Evolutionary conservation across 345 rosid species (phyloP).

Genomic region (Mallotus nudiflorus): DNA sequence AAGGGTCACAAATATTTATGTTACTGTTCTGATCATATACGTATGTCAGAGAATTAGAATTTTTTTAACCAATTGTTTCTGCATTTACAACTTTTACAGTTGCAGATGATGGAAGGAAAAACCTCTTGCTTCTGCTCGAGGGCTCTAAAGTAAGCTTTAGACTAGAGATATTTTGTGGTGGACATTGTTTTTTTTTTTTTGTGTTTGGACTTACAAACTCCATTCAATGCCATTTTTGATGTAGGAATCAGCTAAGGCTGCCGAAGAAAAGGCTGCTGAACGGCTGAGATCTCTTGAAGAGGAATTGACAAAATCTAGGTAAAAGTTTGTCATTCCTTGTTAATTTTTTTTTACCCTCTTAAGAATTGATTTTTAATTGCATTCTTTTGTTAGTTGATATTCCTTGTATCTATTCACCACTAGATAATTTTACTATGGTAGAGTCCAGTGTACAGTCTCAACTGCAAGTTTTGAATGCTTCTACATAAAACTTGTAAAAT

Average conservation of each 20-base stretch:
- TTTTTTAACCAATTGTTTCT: background rate
- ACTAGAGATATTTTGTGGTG: background rate
- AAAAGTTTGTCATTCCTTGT: too few species aligned
- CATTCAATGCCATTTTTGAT: conserved; percentile 20
- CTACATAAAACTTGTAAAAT: too few species aligned
- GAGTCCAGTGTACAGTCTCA: background rate
- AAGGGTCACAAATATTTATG: too few species aligned
- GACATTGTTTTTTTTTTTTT: background rate
- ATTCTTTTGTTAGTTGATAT: background rate
- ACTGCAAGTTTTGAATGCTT: background rate
- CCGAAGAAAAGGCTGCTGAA: conserved; percentile 72
- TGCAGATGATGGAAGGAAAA: conserved; percentile 56
- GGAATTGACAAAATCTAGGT: conserved; percentile 73
- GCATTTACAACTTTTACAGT: conserved; percentile 8
- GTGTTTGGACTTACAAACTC: conserved; percentile 11
- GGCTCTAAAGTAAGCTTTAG: conserved; percentile 70
- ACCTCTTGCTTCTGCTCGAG: conserved; percentile 69
- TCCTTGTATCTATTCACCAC: background rate
- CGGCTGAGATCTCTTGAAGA: conserved; percentile 74
- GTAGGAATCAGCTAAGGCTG: conserved; percentile 79
- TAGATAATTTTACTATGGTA: background rate
- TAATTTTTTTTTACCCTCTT: background rate
- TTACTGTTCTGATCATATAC: background rate
- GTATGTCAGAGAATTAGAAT: background rate
- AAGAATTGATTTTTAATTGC: conserved; percentile 2